Percentiles rank a stretch among this genome's conserved stretches.
These are phyloP conservation scores for Globisporangium middletonii DNA, from an alignment of 352 stramenopile species.

Conservation along the genomic window DNA sequence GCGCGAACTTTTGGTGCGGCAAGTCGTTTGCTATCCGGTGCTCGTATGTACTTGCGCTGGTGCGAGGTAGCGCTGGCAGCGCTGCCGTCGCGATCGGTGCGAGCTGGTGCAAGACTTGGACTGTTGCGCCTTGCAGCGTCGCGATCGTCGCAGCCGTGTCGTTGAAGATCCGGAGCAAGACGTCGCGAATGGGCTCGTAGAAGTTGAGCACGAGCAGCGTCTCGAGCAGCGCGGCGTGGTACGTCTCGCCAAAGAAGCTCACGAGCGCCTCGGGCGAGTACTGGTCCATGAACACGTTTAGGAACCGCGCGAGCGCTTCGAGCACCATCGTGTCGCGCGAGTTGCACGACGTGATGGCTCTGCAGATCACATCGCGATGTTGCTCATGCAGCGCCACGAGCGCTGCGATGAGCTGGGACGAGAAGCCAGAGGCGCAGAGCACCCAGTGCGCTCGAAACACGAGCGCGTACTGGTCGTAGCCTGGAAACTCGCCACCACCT, in stretches of 20 bases:
- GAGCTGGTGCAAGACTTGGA: conserved; percentile 49
- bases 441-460: conserved; percentile 64
- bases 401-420: conserved; percentile 54
- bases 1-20: conserved; percentile 43
- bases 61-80: not conserved
- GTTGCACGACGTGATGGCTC: conserved; percentile 33
- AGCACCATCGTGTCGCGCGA: conserved; percentile 60
- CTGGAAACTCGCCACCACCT: conserved; percentile 28
- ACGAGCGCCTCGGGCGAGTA: conserved; percentile 50
- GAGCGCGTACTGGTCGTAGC: conserved; percentile 52
- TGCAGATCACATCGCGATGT: conserved; percentile 20
- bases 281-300: conserved; percentile 66
- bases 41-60: conserved; percentile 4
- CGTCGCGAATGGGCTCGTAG: conserved; percentile 62
- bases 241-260: conserved; percentile 34
- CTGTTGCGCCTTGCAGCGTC: conserved; percentile 20
- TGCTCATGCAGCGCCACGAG: conserved; percentile 36
- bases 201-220: conserved; percentile 53
- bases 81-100: conserved; percentile 13
- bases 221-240: conserved; percentile 38
- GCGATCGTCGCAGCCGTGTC: conserved; percentile 20
- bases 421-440: conserved; percentile 51
- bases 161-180: conserved; percentile 51
- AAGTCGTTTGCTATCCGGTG: conserved; percentile 26
- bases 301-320: conserved; percentile 49